These are phyloP conservation scores for Petunia secreta DNA, from an alignment of 257 asterid species.

Conservation along the genomic window DNA sequence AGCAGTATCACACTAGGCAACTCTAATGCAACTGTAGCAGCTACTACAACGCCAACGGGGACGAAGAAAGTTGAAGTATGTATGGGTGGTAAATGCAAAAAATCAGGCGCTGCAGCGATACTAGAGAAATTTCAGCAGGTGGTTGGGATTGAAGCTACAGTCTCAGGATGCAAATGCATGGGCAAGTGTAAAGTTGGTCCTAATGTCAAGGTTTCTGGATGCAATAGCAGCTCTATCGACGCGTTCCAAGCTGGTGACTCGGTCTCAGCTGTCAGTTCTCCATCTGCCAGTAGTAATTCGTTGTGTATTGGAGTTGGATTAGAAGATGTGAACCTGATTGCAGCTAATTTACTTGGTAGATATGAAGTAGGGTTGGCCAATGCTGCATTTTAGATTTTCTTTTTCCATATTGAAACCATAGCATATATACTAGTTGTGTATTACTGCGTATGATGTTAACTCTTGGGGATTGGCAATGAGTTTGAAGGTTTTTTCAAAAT, in stretches of 20 bases:
- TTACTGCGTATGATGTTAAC: too few relatives aligned
- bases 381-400: slow-evolving; percentile 22
- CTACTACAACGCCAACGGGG: slow-evolving; percentile 8
- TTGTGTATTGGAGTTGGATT: slow-evolving; percentile 67
- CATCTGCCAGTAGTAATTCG: slow-evolving; percentile 28
- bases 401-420: not conserved
- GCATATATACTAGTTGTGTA: not conserved
- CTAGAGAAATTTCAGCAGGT: slow-evolving; percentile 61
- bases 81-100: slow-evolving; percentile 96
- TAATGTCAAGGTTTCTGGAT: slow-evolving; percentile 54
- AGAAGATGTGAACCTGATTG: slow-evolving; percentile 71
- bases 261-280: not conserved
- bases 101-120: slow-evolving; percentile 55
- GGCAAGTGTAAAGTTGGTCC: slow-evolving; percentile 91
- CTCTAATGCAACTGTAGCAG: slow-evolving; percentile 16
- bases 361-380: slow-evolving; percentile 42
- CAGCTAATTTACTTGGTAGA: slow-evolving; percentile 48
- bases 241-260: not conserved
- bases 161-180: slow-evolving; percentile 89
- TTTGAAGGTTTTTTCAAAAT: not conserved
- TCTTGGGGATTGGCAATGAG: not conserved
- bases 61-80: slow-evolving; percentile 72
- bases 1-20: not conserved
- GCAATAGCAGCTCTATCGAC: not conserved
- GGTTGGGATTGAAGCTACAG: slow-evolving; percentile 64